Conservation (phyloP, 208 protist species). For the Strigomonas galati region DNA sequence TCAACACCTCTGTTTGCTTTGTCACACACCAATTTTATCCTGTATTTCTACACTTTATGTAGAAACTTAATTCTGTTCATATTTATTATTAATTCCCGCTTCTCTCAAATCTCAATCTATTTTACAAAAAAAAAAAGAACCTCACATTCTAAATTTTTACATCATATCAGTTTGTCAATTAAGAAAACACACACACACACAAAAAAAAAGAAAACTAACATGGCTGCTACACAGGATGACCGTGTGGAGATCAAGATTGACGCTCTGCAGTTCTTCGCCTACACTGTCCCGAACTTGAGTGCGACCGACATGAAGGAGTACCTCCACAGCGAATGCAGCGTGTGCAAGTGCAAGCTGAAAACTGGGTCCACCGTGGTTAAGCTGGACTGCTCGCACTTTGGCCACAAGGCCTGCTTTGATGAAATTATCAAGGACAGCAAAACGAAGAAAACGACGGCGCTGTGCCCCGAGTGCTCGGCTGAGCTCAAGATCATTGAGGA, state of each 20-base stretch:
- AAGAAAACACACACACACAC: background rate
- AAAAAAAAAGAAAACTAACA: background rate
- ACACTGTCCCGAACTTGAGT: background rate
- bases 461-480: background rate
- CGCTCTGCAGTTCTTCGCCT: background rate
- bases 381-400: conserved; percentile 41
- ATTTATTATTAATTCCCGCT: no score
- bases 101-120: no score
- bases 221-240: background rate
- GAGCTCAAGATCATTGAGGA: background rate
- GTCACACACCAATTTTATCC: no score
- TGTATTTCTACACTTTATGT: no score
- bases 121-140: no score
- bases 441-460: background rate
- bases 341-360: background rate
- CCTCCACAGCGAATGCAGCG: background rate
- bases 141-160: no score
- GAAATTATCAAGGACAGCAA: background rate
- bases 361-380: conserved; percentile 22
- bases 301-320: background rate
- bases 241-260: background rate
- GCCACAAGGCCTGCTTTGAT: conserved; percentile 47
- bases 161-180: no score
- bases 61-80: no score
- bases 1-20: no score